phyloP scores from a whole-genome alignment of 225 moss, liverwort and hornwort species.

The Sphagnum contortum region DNA sequence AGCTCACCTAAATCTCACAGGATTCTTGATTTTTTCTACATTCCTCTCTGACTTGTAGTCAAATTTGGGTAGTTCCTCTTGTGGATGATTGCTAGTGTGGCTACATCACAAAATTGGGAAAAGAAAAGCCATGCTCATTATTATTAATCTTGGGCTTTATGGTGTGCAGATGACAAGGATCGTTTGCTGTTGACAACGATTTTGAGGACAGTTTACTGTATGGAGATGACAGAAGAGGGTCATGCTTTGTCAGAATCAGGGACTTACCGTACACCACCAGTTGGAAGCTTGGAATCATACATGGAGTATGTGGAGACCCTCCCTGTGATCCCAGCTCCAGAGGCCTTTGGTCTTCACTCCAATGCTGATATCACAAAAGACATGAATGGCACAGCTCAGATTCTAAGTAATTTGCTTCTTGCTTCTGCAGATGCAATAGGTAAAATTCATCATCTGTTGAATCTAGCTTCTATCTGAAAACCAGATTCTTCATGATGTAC shows the following conservation, averaged over 20 bases:
- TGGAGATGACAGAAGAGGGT: constrained; percentile 51
- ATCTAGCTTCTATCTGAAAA: no score
- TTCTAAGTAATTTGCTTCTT: constrained; percentile 52
- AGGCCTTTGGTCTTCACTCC: constrained; percentile 82
- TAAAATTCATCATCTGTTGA: background rate
- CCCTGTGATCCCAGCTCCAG: constrained; percentile 61
- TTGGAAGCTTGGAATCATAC: constrained; percentile 37
- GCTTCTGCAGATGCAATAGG: constrained; percentile 78
- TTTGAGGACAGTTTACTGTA: constrained; percentile 56
- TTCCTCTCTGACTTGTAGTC: no score
- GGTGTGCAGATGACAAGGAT: constrained; percentile 70
- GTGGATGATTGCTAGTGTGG: no score
- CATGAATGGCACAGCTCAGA: constrained; percentile 67
- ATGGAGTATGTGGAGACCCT: constrained; percentile 48
- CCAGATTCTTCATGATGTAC: no score
- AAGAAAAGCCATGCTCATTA: no score
- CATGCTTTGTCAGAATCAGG: constrained; percentile 69
- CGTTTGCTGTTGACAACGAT: constrained; percentile 72
- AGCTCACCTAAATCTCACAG: no score
- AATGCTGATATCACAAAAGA: constrained; percentile 96
- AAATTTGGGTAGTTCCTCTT: no score
- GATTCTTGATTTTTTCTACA: no score
- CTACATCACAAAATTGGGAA: no score
- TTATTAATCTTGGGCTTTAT: background rate
- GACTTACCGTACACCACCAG: constrained; percentile 44